Base-by-base conservation (phyloP, 2,329 filamentous ascomycete genomes). In the Xylogone sp. region DNA sequence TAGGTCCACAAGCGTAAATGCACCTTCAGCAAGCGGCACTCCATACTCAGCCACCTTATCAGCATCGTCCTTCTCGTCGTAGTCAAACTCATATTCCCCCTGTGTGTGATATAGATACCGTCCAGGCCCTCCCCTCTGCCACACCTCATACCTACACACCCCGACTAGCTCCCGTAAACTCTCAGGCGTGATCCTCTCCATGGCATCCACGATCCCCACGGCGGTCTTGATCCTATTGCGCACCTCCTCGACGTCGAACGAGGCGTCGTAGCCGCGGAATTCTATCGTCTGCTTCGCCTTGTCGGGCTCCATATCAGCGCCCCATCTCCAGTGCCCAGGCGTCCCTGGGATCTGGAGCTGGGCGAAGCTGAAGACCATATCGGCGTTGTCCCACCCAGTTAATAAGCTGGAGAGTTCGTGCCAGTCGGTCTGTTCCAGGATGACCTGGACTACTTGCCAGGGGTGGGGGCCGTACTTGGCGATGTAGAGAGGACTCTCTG, bases 261-360 rank as follows among this genome's bases (percentile, higher is more conserved):
- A 54, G 0, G 55, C 64, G 12, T 46, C 48, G 47, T 65, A 61
- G 21, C 63, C 57, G 2, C 62, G 47, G 46, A 62, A 65, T 39
- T 67, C 63, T 10, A 65, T 50, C 4, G 61, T 62, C 16, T 46
- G 45, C 45, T 12, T 49, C 10, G 24, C 24, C 24, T 10, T 10
- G 8, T 10, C 24, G 24, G 10, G 24, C 24, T 27, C 24, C 24
- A 10, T 27, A 27, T 27, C 10, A 27, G 6, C 24, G 6, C 24
- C 24, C 24, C 24, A 27, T 27, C 24, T 5, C 24, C 24, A 27
- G 6, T 27, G 6, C 24, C 10, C 10, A 27, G 24, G 24, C 10
- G 24, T 27, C 10, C 10, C 24, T 27, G 24, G 24, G 24, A 27
- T 10, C 10, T 10, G 24, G 24, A 27, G 24, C 24, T 27, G 24